Evolutionary conservation across 139 green algal genomes (phyloP), one percentile per base, ranked within the genome.

Genomic region (Edaphochlamys debaryana): DNA sequence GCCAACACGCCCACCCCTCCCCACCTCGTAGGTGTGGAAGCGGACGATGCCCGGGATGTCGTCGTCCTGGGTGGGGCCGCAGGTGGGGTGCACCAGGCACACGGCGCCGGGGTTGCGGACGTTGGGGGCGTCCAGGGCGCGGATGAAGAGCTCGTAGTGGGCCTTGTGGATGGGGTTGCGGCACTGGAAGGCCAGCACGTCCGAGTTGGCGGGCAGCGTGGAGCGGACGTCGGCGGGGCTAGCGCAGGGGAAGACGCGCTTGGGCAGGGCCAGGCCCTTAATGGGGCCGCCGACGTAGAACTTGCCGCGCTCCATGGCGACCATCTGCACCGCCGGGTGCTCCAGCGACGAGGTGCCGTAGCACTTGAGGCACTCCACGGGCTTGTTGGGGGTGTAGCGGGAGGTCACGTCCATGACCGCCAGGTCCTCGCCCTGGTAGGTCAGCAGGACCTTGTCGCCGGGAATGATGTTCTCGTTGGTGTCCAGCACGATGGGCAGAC

Each of bases 91-190:
- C 79, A 98, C 92, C 73, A 98, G 89, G 89, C 92, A 95, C 41
- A 96, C 94, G 27, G 85, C 87, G 58, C 76, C 91, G 23, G 56
- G 56, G 6, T 91, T 81, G 27, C 84, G 79, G 13, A 98, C 94
- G 85, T 96, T 96, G 60, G 91, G 87, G 0, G 94, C 94, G 64
- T 96, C 86, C 67, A 96, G 88, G 15, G 94, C 92, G 54, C 94
- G 90, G 78, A 92, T 96, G 91, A 98, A 98, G 29, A 98, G 94
- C 91, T 98, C 94, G 81, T 98, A 98, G 92, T 98, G 94, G 22
- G 94, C 94, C 56, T 73, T 86, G 89, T 98, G 94, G 80, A 96
- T 92, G 63, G 94, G 94, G 88, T 96, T 96, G 63, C 94, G 87
- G 92, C 94, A 98, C 89, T 96, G 94, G 89, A 96, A 96, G 54